Conservation (phyloP, 140 eudicot genomes). For the Ambrosia hybrid region DNA sequence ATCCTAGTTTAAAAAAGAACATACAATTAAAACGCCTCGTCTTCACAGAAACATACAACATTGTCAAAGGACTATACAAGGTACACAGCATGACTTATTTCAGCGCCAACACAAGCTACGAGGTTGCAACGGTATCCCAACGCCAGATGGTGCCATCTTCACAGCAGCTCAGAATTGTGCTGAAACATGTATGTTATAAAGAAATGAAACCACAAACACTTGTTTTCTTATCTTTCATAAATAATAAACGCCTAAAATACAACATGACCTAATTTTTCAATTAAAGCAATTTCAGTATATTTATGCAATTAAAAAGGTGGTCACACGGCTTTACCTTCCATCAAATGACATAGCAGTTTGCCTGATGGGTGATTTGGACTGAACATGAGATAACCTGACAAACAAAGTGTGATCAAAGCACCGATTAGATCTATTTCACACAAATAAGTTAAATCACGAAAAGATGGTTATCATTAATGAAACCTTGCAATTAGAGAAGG, state of each 20-base stretch:
- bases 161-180: conserved; percentile 93
- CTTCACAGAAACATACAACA: not conserved
- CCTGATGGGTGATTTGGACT: conserved; percentile 91
- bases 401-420: conserved; percentile 13
- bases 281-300: not conserved
- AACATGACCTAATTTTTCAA: not conserved
- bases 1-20: not conserved
- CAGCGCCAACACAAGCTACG: conserved; percentile 27
- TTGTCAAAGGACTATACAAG: conserved; percentile 17
- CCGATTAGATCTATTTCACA: not conserved
- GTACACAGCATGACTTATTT: not conserved
- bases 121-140: conserved; percentile 85
- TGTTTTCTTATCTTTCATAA: not conserved
- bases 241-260: not conserved
- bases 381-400: conserved; percentile 81
- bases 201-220: not conserved
- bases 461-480: not conserved
- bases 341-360: conserved; percentile 97
- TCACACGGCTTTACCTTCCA: conserved; percentile 62
- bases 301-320: not conserved
- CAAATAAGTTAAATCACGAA: not conserved
- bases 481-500: conserved; percentile 90
- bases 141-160: conserved; percentile 99
- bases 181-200: conserved; percentile 37
- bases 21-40: not conserved